phyloP scores from a whole-genome alignment of 768 basidiomycete genomes.

The Mycena epipterygia region DNA sequence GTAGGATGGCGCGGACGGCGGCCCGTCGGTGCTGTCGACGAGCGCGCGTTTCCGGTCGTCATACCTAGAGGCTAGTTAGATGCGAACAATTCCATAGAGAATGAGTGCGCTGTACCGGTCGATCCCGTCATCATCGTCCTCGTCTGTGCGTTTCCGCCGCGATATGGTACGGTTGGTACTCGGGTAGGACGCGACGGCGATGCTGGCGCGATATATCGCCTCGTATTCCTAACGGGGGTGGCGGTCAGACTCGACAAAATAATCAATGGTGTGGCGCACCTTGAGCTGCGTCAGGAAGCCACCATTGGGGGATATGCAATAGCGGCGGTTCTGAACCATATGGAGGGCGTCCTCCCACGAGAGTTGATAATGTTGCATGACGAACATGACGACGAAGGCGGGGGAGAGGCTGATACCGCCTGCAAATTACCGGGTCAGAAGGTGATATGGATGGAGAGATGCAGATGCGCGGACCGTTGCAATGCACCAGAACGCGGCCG shows the following conservation, averaged over 20 bases:
- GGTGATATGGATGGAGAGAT: background rate
- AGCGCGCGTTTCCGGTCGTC: conserved; percentile 64
- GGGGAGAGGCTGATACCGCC: conserved; percentile 92
- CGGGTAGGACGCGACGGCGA: conserved; percentile 76
- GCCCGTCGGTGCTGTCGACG: conserved; percentile 48
- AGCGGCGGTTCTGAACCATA: conserved; percentile 89
- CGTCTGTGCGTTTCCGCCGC: conserved; percentile 80
- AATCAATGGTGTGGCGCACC: conserved; percentile 51
- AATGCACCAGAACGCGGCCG: conserved; percentile 89
- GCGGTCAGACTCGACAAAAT: background rate
- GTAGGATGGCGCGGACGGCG: conserved; percentile 27
- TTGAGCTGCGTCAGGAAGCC: conserved; percentile 95
- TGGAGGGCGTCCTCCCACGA: conserved; percentile 93
- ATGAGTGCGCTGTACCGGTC: conserved; percentile 41
- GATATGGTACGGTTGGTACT: conserved; percentile 58
- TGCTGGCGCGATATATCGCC: conserved; percentile 87
- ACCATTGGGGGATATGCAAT: conserved; percentile 93
- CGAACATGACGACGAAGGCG: conserved; percentile 93
- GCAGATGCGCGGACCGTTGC: conserved; percentile 74
- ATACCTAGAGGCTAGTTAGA: conserved; percentile 45
- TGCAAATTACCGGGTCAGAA: conserved; percentile 42
- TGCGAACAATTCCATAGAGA: background rate
- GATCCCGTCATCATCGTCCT: conserved; percentile 74
- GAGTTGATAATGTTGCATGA: conserved; percentile 86
- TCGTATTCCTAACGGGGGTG: conserved; percentile 82